Base-by-base conservation (phyloP, 768 basidiomycete genomes). In the Russula dissimulans region DNA sequence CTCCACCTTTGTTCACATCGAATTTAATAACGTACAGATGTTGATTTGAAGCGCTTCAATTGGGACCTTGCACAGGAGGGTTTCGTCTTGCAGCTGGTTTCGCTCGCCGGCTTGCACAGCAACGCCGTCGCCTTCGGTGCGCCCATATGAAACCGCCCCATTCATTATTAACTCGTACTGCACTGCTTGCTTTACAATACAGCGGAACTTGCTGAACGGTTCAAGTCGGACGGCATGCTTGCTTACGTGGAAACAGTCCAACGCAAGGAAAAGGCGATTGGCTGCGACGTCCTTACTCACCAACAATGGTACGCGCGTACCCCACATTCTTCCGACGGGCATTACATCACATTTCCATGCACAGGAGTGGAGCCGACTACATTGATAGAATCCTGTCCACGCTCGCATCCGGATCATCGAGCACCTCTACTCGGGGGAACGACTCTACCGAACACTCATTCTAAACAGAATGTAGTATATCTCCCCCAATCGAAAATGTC, bases 61-160 rank as follows among this genome's bases (percentile, higher is more conserved):
- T 93, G 91, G 89, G 89, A 95, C 47, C 79, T 95, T 52, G 92
- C 82, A 15, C 90, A 91, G 72, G 91, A 93, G 77, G 89, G 91
- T 83, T 95, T 94, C 67, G 87, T 93, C 57, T 77, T 95, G 17
- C 93, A 95, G 69, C 76, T 95, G 26, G 83, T 95, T 67, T 95
- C 93, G 6, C 78, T 97, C 32, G 92, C 89, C 0, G 92, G 92
- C n/a, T 73, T 95, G 57, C 92, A 95, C 70, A 86, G 86, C 68
- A 87, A 83, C 60, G 93, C 91, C 8, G 84, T 84, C 29, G 78
- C 83, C 1, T 89, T 87, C 22, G 85, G 91, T 89, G 66, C 32
- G 79, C 65, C 49, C 15, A 22, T 46, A 26, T 10, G 9, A 26
- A n/a, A 14, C 32, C 45, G 29, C 34, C 31, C 34, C 34, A 43